Base-by-base conservation (phyloP, 164 flowering plant species). In the Pachysandra terminalis region DNA sequence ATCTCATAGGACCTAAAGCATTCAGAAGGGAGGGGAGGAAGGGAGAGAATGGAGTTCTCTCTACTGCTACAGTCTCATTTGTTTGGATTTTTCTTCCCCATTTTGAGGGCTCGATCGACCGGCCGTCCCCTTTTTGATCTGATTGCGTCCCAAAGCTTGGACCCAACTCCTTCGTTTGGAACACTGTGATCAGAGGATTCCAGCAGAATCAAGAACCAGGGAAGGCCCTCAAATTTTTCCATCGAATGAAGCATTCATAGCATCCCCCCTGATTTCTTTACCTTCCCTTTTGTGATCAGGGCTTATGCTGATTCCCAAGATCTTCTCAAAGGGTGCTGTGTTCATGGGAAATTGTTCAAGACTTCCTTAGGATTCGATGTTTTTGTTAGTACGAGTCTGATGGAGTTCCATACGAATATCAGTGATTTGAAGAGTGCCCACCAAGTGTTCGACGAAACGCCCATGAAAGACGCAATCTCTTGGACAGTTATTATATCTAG, bases 201-300 rank as follows among this genome's bases (percentile, higher is more conserved):
- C 74, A 75, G 16, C 77, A 70, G 28, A 80, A 79, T 58, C 73
- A 72, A 9, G 25, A 57, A 49, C 83, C 82, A 22, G 56, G 57
- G 63, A 66, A 72, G 16, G 72, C 81, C 9, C 73, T 80, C 19
- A 3, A n/a, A n/a, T 64, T 71, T 35, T 80, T 77, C 19, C 35
- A 68, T 10, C 65, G 28, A 24, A 82, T 80, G 85, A 40, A n/a
- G n/a, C n/a, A 68, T 9, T 5, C 26, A 49, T 41, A 59, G 40
- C 16, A 72, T 77, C n/a, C 35, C 69, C 19, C 75, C 81, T 4
- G 83, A 80, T 78, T n/a, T 69, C 16, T 79, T 77, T 41, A 80
- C 86, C 0, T 69, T 59, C 62, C 84, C 84, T n/a, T 77, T 77
- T 66, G 80, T 79, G 4, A 63, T 83, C 48, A 75, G 75, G 72